Evolutionary conservation across 2,329 filamentous ascomycete species (phyloP).

Genomic region (Neofusicoccum cordaticola): DNA sequence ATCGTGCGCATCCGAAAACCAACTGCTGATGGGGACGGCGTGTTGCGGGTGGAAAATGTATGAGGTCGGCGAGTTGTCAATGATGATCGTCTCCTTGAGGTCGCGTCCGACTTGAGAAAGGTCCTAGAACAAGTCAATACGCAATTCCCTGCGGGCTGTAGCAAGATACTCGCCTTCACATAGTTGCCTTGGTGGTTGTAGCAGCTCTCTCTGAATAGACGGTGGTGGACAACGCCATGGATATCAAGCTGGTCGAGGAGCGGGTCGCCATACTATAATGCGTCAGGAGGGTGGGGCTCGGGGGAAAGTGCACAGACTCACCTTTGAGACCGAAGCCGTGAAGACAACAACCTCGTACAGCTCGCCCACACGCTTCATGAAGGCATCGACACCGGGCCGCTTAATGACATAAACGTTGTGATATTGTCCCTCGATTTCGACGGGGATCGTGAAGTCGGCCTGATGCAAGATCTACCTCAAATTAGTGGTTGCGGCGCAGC

Average conservation of each 20-base stretch:
- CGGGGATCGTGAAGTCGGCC: constrained; percentile 97
- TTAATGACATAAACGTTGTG: constrained; percentile 99
- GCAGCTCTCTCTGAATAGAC: constrained; percentile 95
- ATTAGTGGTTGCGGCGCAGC: background rate
- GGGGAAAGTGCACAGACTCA: constrained; percentile 38
- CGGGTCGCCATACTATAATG: constrained; percentile 81
- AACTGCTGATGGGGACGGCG: constrained; percentile 98
- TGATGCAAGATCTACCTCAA: constrained; percentile 82
- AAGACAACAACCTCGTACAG: constrained; percentile 98
- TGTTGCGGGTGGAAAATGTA: constrained; percentile 99
- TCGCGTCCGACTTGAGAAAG: constrained; percentile 95
- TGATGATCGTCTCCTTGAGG: constrained; percentile 96
- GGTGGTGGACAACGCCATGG: constrained; percentile 92
- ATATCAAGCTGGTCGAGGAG: constrained; percentile 95
- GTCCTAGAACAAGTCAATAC: constrained; percentile 53
- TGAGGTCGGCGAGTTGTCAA: constrained; percentile 97
- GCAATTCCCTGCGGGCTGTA: background rate
- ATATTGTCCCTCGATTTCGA: constrained; percentile 97
- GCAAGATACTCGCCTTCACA: constrained; percentile 63
- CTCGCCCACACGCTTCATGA: constrained; percentile 98
- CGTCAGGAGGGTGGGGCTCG: constrained; percentile 1
- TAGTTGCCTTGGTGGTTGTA: constrained; percentile 99
- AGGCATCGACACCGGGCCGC: constrained; percentile 94
- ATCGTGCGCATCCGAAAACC: constrained; percentile 99
- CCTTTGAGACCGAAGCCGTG: constrained; percentile 97